Base-by-base conservation (phyloP, 441 rosid genomes). In the Bocquillonia castaneifolia region DNA sequence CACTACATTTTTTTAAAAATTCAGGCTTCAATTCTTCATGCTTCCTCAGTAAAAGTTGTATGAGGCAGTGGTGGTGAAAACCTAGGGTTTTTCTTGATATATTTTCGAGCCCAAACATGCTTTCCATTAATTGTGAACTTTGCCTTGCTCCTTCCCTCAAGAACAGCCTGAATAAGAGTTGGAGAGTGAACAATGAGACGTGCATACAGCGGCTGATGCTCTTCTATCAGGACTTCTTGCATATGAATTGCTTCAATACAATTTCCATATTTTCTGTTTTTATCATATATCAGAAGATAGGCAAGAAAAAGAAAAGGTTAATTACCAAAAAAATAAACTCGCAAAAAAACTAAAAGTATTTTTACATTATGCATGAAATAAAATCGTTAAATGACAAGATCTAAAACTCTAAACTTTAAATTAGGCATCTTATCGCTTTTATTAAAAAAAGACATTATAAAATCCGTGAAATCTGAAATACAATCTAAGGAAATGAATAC, bases 71-170 rank as follows among this genome's bases (percentile, higher is more conserved):
- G 40, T 1, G 51, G 44, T 13, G 59, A 22, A 15, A 17, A 10
- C 37, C 25, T 68, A 20, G 63, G 37, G n/a, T 31, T 50, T 55
- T 73, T 87, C 13, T 76, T 78, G 44, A 85, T 74, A 67, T 67
- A 92, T 65, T 79, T 90, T 1, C 94, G 69, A n/a, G 86, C 90
- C 90, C 85, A 80, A 26, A 82, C 90, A 70, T 90, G 96, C 72
- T 90, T 92, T 1, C 94, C 93, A 65, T 85, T 82, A 37, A 90
- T 88, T 70, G 76, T 69, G 80, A 80, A 89, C 63, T 86, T 92
- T 7, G 69, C 84, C 71, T 76, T 84, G 59, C 12, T 45, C 50
- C 23, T 71, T 13, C 77, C 80, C 0, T 44, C 69, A 9, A 86
- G 79, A 5, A 89, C 58, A 32, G 58, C 51, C 7, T 67, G 65